Evolutionary conservation across 2,329 filamentous ascomycete species (phyloP), one percentile per base, ranked within the genome.

Genomic region (Acephala macrosclerotiorum): DNA sequence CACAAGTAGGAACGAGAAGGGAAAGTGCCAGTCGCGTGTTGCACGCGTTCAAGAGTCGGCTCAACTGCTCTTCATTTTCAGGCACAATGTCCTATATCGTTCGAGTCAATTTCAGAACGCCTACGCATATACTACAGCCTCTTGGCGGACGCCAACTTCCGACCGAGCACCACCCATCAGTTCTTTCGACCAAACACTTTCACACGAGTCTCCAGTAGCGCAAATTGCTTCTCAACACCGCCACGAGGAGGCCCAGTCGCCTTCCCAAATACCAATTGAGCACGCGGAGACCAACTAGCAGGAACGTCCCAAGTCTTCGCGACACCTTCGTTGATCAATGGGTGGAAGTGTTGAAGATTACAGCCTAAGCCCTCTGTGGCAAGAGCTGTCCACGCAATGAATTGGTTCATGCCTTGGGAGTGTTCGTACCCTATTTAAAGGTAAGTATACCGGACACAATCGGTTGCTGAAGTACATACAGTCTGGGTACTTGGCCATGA

Each of bases 261-360:
- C 55, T 56, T 86, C 70, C 92, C 92, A 79, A 96, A 95, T 75
- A 96, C 92, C 70, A 97, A 82, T 84, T 96, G 92, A 35, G 91
- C 90, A 76, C 89, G 87, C 69, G 96, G 86, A 76, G 86, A 87
- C 93, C 93, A 97, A 74, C 84, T 84, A 20, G 80, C 75, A 56
- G 92, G 91, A 40, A 96, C 73, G 67, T 85, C 84, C 91, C 91
- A 97, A 73, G 87, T 81, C 72, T 84, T 84, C 58, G 85, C 81
- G 61, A 93, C 90, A 80, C 88, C 86, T 70, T 85, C 83, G 81
- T 96, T 40, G 58, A 61, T 53, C 42, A 49, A 53, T 14, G 58
- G 29, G 85, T 93, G 95, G 84, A 96, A 96, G 83, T 97, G 93
- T 85, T 96, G 93, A 60, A 96, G 85, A 84, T 94, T 96, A 78